These are phyloP conservation scores for Nannochloris sp. DNA, from an alignment of 139 green algal species.

Conservation along the genomic window DNA sequence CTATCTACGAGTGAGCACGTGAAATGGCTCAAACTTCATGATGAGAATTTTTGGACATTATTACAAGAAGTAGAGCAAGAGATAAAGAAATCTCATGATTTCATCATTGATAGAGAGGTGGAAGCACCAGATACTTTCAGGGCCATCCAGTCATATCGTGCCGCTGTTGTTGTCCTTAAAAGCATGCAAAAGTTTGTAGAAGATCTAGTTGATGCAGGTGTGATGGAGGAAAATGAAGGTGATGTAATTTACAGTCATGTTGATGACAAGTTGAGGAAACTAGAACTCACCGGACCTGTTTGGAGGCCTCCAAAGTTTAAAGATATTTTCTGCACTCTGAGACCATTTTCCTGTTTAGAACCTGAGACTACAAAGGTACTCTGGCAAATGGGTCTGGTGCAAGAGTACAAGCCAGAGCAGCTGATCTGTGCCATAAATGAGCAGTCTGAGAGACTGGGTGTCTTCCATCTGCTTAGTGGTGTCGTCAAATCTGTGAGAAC, in stretches of 20 bases:
- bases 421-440: slow-evolving; percentile 7
- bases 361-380: no score
- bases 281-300: slow-evolving; percentile 51
- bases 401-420: slow-evolving; percentile 9
- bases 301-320: slow-evolving; percentile 45
- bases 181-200: slow-evolving; percentile 66
- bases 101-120: slow-evolving; percentile 75
- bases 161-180: slow-evolving; percentile 65
- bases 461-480: no score
- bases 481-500: no score
- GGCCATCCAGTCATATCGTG: slow-evolving; percentile 79
- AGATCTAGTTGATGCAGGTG: slow-evolving; percentile 53
- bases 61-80: slow-evolving; percentile 27
- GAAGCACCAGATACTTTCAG: slow-evolving; percentile 73
- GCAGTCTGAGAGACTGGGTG: no score
- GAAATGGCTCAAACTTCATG: slow-evolving; percentile 26
- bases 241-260: slow-evolving; percentile 46
- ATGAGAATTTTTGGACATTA: slow-evolving; percentile 16
- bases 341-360: slow-evolving; percentile 37
- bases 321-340: slow-evolving; percentile 47
- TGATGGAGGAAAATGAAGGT: slow-evolving; percentile 63
- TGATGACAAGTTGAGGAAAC: slow-evolving; percentile 42
- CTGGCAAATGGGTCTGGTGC: slow-evolving; percentile 10
- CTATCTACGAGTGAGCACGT: slow-evolving; percentile 56
- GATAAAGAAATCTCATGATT: slow-evolving; percentile 30